Evolutionary conservation across 768 basidiomycete genomes (phyloP).

Genomic region (Suillus plorans): DNA sequence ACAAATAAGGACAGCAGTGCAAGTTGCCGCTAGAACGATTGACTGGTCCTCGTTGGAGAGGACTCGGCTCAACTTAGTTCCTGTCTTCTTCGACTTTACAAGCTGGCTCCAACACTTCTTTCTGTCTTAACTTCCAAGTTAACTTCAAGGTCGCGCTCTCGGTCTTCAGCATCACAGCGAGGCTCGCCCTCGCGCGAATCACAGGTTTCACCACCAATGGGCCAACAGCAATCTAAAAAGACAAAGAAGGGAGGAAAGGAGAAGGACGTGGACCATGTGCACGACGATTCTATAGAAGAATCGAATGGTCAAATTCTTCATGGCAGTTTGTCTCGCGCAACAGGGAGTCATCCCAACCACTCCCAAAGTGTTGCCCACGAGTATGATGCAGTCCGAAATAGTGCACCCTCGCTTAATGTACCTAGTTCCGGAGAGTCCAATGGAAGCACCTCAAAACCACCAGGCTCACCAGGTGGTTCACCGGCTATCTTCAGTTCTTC

Average conservation of each 20-base stretch:
- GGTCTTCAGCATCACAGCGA: conserved; percentile 72
- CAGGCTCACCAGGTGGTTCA: conserved; percentile 27
- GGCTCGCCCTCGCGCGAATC: conserved; percentile 39
- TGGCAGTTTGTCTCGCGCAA: conserved; percentile 44
- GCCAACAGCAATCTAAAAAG: conserved; percentile 85
- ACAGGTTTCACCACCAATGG: conserved; percentile 58
- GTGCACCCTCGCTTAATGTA: conserved; percentile 33
- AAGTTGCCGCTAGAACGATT: conserved; percentile 16
- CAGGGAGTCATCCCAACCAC: conserved; percentile 36
- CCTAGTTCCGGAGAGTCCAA: conserved; percentile 38
- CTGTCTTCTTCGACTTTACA: conserved; percentile 30
- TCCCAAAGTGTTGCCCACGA: conserved; percentile 40
- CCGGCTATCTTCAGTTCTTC: conserved; percentile 40
- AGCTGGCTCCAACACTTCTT: conserved; percentile 82
- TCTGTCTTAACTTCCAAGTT: conserved; percentile 73
- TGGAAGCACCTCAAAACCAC: conserved; percentile 36
- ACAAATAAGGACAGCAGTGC: conserved; percentile 31
- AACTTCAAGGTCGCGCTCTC: conserved; percentile 62
- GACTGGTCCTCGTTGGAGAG: conserved; percentile 29
- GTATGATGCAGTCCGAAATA: conserved; percentile 33
- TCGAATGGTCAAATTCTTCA: conserved; percentile 35
- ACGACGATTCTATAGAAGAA: conserved; percentile 45
- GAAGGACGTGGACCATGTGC: conserved; percentile 51
- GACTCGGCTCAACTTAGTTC: conserved; percentile 8
- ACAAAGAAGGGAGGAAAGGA: conserved; percentile 70